Evolutionary conservation across 139 green algal species (phyloP), one percentile per base, ranked within the genome.

Genomic region (Astrephomene gubernaculifera): DNA sequence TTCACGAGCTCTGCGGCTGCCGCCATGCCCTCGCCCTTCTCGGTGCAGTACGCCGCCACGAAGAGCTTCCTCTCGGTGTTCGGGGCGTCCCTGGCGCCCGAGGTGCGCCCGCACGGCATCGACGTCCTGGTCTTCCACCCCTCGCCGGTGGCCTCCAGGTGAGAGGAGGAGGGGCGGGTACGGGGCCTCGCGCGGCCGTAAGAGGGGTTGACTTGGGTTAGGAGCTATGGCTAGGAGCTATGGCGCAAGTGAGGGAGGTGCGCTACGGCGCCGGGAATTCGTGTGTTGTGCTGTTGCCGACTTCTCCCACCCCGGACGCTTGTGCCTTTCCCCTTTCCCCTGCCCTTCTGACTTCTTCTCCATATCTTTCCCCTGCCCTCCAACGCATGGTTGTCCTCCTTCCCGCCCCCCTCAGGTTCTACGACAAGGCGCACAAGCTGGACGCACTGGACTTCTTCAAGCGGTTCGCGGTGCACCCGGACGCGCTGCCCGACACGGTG

Each of bases 91-190:
- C 75, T 99, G 39, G 95, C 96, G 39, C 83, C 88, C 45, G 88
- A 92, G 88, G 85, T 98, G 12, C 94, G 94, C 81, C 93, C 92
- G 7, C 87, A 94, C 49, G 96, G 96, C 67, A 97, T 99, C 79
- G 97, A 99, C 86, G 95, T 99, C 24, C 89, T 97, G 27, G 97
- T 98, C 1, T 94, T 98, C 83, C 96, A 99, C 90, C 97, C 97
- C 9, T 98, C 95, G 14, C 97, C 97, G 4, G 96, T 99, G 33
- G 94, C 94, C 17, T 96, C 94, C 29, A 92, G 95, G 86, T 98
- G 94, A 45, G 87, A 12, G 71, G 19, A 49, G 27, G 41, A 12
- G 67, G 61, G 38, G 14, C 25, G 57, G 54, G 1, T 81, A 31
- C 31, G 38, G 7, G 44, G 71, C 4, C 33, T 61, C 45, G 38